These are phyloP conservation scores for Aegilops bicornis DNA, from an alignment of 176 grass and related monocot species.

Conservation along the genomic window DNA sequence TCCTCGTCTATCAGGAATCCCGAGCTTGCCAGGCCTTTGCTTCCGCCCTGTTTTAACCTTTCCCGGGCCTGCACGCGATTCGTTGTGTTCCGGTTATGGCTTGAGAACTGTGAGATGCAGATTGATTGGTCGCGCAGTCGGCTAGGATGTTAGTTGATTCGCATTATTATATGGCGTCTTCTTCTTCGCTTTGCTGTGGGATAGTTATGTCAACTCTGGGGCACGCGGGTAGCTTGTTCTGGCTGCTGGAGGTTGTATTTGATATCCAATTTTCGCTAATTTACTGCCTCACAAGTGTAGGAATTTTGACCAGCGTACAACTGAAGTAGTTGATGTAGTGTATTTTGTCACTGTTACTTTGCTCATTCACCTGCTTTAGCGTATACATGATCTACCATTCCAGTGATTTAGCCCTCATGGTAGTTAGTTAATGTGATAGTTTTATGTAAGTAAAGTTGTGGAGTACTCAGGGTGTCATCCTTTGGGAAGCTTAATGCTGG, in stretches of 20 bases:
- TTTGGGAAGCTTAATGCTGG: not conserved
- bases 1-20: not conserved
- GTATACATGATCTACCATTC: not conserved
- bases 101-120: not conserved
- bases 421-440: not conserved
- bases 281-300: not conserved
- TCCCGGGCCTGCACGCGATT: not conserved
- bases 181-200: not conserved
- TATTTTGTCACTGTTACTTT: not conserved
- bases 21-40: not conserved
- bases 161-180: not conserved
- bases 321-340: not conserved
- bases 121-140: not conserved
- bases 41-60: not conserved
- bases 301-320: not conserved
- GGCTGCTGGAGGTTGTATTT: not conserved
- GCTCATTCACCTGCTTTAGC: not conserved
- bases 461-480: not conserved
- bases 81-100: not conserved
- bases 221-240: not conserved
- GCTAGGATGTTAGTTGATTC: not conserved
- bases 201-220: not conserved
- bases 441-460: not conserved
- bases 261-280: not conserved
- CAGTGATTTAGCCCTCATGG: not conserved